phyloP scores from a whole-genome alignment of 2,329 filamentous ascomycete species.

The Phialophora macrospora region DNA sequence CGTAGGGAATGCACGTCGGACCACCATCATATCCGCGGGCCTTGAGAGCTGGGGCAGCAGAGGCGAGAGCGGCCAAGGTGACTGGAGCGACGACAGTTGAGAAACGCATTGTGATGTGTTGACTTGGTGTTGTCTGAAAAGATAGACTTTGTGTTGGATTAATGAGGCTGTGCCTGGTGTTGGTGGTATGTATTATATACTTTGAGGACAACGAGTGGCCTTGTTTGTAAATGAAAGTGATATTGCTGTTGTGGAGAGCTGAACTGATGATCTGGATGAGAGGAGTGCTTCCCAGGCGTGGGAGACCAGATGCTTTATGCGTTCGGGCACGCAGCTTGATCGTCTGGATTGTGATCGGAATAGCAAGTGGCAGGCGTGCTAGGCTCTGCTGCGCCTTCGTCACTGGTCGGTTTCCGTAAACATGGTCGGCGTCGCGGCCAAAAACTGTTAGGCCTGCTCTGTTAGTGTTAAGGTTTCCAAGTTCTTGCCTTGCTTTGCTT shows the following conservation, averaged over 20 bases:
- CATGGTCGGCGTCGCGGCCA: not conserved
- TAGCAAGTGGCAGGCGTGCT: constrained; percentile 15
- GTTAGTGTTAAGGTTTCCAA: constrained; percentile 10
- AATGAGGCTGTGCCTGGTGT: constrained; percentile 7
- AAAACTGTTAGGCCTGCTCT: not conserved
- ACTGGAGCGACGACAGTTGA: constrained; percentile 27
- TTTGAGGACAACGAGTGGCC: constrained; percentile 25
- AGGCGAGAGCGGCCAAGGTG: constrained; percentile 26
- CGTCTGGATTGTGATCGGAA: constrained; percentile 10
- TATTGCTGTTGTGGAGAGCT: constrained; percentile 11
- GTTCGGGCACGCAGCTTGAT: not conserved
- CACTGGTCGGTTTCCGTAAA: constrained; percentile 10
- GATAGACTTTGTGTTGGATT: constrained; percentile 13
- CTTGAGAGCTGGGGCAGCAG: constrained; percentile 21
- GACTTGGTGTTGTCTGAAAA: constrained; percentile 1
- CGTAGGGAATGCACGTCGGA: constrained; percentile 28
- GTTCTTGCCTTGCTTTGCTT: constrained; percentile 13
- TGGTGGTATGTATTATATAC: constrained; percentile 8
- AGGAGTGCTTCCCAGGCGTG: not conserved
- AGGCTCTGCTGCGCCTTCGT: constrained; percentile 13
- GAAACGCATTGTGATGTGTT: constrained; percentile 29
- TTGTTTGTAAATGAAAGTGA: constrained; percentile 18
- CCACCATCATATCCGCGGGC: constrained; percentile 10
- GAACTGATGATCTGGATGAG: constrained; percentile 16
- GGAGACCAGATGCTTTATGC: constrained; percentile 17